Percentiles rank a stretch among this genome's conserved stretches.
These are phyloP conservation scores for Sideroxylon spinosum DNA, from an alignment of 179 eudicot genomes.

Conservation along the genomic window DNA sequence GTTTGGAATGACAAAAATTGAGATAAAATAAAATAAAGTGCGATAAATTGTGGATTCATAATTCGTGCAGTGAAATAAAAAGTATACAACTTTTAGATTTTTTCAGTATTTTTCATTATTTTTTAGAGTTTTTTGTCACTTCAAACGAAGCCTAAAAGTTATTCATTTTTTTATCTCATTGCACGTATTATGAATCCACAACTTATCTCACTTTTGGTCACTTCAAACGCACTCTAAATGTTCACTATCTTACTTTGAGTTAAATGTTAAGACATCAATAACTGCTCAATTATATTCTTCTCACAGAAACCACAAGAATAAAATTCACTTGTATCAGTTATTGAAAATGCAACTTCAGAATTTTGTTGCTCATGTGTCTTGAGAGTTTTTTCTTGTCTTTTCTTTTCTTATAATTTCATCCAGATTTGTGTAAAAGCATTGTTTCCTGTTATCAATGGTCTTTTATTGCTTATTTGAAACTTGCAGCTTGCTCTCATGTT, in stretches of 20 bases:
- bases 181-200: no score
- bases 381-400: background rate
- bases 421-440: background rate
- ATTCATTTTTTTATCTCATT: no score
- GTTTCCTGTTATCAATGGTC: background rate
- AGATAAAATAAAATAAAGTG: no score
- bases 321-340: background rate
- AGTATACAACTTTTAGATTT: no score
- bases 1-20: no score
- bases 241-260: background rate
- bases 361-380: background rate
- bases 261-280: background rate
- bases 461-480: conserved; percentile 7
- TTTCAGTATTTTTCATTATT: no score
- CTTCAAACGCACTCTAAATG: no score
- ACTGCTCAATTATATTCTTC: background rate
- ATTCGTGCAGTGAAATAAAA: no score
- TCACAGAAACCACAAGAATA: background rate
- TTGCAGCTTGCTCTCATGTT: background rate
- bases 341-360: background rate
- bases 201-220: no score
- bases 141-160: no score
- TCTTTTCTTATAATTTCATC: background rate
- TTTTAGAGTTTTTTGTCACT: no score
- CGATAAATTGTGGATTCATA: no score